Percentiles rank a stretch among this genome's conserved stretches.
These are phyloP conservation scores for Phytophthora pini DNA, from an alignment of 352 stramenopile species.

Conservation along the genomic window DNA sequence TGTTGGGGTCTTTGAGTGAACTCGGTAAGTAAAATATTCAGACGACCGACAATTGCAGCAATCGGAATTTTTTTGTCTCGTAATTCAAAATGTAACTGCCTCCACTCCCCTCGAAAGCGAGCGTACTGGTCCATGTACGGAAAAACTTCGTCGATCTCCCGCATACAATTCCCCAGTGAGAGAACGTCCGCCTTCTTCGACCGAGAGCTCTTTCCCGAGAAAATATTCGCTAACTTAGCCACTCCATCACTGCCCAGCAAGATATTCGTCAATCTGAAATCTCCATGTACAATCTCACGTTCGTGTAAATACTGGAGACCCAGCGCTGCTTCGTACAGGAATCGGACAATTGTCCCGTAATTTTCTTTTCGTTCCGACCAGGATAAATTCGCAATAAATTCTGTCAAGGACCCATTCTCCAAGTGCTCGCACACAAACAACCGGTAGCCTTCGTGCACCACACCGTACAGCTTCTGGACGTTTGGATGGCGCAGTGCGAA, in stretches of 20 bases:
- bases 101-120: neutral
- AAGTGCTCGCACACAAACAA: conserved; percentile 14
- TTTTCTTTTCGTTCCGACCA: neutral
- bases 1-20: too few species aligned
- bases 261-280: conserved; percentile 10
- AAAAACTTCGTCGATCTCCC: too few species aligned
- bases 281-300: conserved; percentile 1
- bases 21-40: too few species aligned
- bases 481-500: conserved; percentile 13
- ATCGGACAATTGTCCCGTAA: neutral
- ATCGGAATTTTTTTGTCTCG: neutral
- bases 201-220: too few species aligned
- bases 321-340: conserved; percentile 11
- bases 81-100: neutral
- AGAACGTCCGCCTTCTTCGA: too few species aligned
- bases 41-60: neutral
- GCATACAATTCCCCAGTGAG: too few species aligned
- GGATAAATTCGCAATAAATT: neutral
- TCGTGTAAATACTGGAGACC: conserved; percentile 26
- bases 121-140: too few species aligned
- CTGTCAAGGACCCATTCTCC: neutral
- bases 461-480: conserved; percentile 16
- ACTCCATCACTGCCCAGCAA: conserved; percentile 12
- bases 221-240: conserved; percentile 11
- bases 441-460: conserved; percentile 1